phyloP scores from a whole-genome alignment of 2,329 filamentous ascomycete species.

The Apiospora malaysiana region DNA sequence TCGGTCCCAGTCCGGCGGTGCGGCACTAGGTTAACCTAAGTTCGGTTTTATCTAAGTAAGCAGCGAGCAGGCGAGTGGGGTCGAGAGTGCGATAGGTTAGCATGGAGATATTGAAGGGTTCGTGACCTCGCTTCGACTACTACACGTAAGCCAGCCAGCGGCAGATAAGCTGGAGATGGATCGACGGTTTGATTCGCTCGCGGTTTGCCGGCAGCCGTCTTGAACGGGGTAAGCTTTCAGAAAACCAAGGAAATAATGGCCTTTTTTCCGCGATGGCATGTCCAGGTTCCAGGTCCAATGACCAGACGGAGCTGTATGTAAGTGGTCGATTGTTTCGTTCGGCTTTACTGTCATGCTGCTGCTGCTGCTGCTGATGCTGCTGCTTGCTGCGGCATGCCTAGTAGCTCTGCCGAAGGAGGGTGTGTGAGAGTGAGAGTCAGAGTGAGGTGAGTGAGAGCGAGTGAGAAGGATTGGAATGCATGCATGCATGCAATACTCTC shows the following conservation, averaged over 20 bases:
- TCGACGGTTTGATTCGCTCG: neutral
- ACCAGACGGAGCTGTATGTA: neutral
- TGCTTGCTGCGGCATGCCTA: neutral
- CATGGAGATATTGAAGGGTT: neutral
- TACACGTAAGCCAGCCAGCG: neutral
- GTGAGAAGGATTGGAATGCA: neutral
- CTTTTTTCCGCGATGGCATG: neutral
- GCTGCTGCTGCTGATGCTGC: neutral
- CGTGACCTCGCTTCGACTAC: neutral
- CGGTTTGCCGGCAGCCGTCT: neutral
- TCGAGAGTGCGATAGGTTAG: neutral
- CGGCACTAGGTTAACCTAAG: no score
- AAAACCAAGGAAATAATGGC: conserved; percentile 2
- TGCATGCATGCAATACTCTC: no score
- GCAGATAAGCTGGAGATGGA: neutral
- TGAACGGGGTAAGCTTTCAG: neutral
- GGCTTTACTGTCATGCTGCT: neutral
- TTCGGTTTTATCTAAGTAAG: no score
- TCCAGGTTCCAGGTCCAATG: neutral
- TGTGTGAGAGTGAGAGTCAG: neutral
- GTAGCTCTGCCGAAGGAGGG: neutral
- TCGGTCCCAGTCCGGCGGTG: neutral
- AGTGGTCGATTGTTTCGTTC: neutral
- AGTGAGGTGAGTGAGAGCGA: neutral
- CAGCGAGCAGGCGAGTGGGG: no score